A percentile compares a stretch with the other conserved stretches of the same genome.
phyloP scores from a whole-genome alignment of 1,139 yeast genomes.

The Hanseniaspora uvarum region DNA sequence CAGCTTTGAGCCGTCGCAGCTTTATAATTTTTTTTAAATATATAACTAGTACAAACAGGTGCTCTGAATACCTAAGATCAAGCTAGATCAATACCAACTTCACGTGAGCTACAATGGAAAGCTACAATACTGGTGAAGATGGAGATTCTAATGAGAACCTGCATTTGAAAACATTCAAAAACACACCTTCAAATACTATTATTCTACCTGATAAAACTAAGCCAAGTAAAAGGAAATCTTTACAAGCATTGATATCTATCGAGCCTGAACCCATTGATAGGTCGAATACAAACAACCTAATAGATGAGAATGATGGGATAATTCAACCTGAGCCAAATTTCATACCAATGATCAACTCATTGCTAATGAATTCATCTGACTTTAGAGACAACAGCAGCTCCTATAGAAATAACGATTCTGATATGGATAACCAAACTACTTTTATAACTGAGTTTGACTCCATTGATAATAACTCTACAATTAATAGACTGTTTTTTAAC shows the following conservation, averaged over 20 bases:
- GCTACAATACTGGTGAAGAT: not conserved
- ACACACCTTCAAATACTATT: not conserved
- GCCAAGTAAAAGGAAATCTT: not conserved
- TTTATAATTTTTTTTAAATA: too few species aligned
- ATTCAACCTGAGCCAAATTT: conserved; percentile 16
- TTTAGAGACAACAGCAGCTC: not conserved
- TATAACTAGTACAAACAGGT: too few species aligned
- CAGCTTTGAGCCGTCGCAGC: not conserved
- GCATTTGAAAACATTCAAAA: conserved; percentile 10
- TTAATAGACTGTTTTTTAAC: conserved; percentile 9
- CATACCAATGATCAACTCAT: conserved; percentile 13
- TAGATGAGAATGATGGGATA: conserved; percentile 2
- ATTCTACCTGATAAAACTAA: not conserved
- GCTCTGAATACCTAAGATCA: too few species aligned
- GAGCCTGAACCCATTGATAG: conserved; percentile 11
- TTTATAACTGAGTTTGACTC: conserved; percentile 14
- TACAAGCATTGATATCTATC: conserved; percentile 9
- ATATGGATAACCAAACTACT: not conserved
- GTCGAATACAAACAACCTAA: not conserved
- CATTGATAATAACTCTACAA: not conserved
- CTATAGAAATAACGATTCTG: not conserved
- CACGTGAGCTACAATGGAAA: not conserved
- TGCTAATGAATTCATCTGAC: not conserved
- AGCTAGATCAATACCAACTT: too few species aligned
- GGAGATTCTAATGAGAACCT: conserved; percentile 3